Evolutionary conservation across 345 rosid species (phyloP), one percentile per base, ranked within the genome.

Genomic region (Eucalyptus tenuipes): DNA sequence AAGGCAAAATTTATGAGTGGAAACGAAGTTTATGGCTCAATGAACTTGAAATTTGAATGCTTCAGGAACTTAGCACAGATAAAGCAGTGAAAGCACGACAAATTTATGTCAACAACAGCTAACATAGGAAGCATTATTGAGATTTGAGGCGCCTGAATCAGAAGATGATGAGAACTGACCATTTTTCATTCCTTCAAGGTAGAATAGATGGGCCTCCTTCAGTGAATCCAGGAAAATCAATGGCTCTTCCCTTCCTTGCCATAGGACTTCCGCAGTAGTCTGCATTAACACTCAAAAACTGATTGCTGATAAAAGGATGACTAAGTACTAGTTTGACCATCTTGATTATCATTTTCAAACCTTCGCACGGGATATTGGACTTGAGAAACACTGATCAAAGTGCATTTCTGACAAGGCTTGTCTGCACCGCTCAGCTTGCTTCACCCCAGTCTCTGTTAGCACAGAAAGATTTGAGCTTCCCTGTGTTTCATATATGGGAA

Each of bases 181-280:
- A 93, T 93, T 95, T 95, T 87, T 95, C 95, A 95, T 93, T 93
- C 97, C 97, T 92, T 95, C 96, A 47, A 95, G 97, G 90, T 49
- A 93, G 55, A 90, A 94, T 25, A 95, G 90, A 92, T 94, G 97
- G 68, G 93, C 95, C 89, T 95, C 94, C 92, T 93, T 93, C 92
- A 94, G 82, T 49, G 94, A 95, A 91, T 95, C 96, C 5, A 95
- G 96, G 89, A 93, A 95, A 89, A 93, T 93, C 88, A 95, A 24
- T 45, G 93, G 94, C 87, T 91, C 91, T 47, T 95, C 95, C 92
- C 93, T 93, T 61, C 91, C 95, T 91, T 92, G 88, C 95, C 97
- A 95, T 86, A 95, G 66, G 71, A 95, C 89, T 92, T 94, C 94
- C 8, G 96, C 95, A 17, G 93, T 94, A 49, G 96, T 87, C 97